These are phyloP conservation scores for Dunaliella primolecta DNA, from an alignment of 139 green algal genomes.

Conservation along the genomic window DNA sequence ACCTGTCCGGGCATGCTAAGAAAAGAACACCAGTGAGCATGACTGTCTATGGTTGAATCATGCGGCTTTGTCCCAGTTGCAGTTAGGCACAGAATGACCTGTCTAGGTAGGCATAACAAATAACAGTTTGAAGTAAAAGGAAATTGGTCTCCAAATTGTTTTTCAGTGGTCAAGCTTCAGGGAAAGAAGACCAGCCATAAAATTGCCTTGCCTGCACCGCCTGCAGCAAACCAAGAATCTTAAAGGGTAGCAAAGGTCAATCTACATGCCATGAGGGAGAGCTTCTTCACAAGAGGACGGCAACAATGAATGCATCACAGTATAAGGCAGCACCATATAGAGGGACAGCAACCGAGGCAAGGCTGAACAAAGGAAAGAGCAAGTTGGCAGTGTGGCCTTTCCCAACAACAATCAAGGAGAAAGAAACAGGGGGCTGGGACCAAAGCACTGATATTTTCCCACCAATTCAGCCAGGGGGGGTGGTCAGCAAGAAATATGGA, in stretches of 20 bases:
- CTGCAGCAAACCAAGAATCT: not conserved
- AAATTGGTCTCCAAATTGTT: not conserved
- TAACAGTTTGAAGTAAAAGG: not conserved
- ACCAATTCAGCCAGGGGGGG: no score
- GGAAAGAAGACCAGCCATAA: not conserved
- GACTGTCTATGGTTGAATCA: slow-evolving; percentile 49
- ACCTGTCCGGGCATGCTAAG: slow-evolving; percentile 33
- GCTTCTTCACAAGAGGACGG: no score
- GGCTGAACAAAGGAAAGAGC: no score
- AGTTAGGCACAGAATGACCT: slow-evolving; percentile 71
- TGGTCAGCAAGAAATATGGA: no score
- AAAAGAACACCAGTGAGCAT: slow-evolving; percentile 51
- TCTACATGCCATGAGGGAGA: not conserved
- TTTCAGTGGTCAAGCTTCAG: not conserved
- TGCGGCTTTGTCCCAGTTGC: slow-evolving; percentile 68
- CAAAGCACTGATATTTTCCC: no score
- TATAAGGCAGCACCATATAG: no score
- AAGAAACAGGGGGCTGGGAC: no score
- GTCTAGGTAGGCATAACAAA: not conserved
- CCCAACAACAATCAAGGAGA: no score
- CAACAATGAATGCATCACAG: no score
- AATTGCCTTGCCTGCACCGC: not conserved
- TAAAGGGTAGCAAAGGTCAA: not conserved
- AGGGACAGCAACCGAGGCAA: no score
- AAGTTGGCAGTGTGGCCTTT: no score